Evolutionary conservation across 495 filamentous ascomycete genomes (phyloP).

Genomic region (Neurospora sp.): DNA sequence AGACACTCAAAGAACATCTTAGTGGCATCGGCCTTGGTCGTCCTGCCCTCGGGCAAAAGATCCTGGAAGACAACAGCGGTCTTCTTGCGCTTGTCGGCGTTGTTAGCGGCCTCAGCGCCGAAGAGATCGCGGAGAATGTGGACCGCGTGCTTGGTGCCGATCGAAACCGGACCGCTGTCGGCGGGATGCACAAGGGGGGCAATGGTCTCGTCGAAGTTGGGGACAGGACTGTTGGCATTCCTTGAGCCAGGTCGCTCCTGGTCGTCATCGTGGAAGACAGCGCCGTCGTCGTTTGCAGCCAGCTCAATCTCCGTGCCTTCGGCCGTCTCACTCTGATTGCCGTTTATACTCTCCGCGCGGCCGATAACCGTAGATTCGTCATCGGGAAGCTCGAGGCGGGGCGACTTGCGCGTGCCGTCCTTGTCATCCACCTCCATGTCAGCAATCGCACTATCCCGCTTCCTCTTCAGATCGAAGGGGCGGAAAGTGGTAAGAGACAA

Average conservation of each 20-base stretch:
- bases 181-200: conserved; percentile 63
- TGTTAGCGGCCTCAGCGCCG: conserved; percentile 51
- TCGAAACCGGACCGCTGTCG: conserved; percentile 72
- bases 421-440: conserved; percentile 62
- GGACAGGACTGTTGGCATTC: conserved; percentile 29
- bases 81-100: conserved; percentile 60
- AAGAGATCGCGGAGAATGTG: conserved; percentile 88
- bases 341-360: conserved; percentile 39
- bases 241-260: conserved; percentile 36
- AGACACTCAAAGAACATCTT: conserved; percentile 99
- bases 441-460: conserved; percentile 80
- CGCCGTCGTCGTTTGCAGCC: conserved; percentile 46
- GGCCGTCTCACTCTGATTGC: conserved; percentile 36
- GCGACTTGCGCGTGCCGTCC: conserved; percentile 48
- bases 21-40: conserved; percentile 79
- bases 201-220: conserved; percentile 65
- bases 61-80: conserved; percentile 80
- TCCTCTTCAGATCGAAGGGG: conserved; percentile 79
- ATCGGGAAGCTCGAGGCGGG: conserved; percentile 58
- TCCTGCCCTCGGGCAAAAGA: conserved; percentile 68
- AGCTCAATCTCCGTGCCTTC: conserved; percentile 54
- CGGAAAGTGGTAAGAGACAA: conserved; percentile 73
- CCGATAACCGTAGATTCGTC: conserved; percentile 41
- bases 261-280: conserved; percentile 32
- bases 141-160: conserved; percentile 89